phyloP scores from a whole-genome alignment of 2,329 filamentous ascomycete genomes.

The Bipolaris gigantea region DNA sequence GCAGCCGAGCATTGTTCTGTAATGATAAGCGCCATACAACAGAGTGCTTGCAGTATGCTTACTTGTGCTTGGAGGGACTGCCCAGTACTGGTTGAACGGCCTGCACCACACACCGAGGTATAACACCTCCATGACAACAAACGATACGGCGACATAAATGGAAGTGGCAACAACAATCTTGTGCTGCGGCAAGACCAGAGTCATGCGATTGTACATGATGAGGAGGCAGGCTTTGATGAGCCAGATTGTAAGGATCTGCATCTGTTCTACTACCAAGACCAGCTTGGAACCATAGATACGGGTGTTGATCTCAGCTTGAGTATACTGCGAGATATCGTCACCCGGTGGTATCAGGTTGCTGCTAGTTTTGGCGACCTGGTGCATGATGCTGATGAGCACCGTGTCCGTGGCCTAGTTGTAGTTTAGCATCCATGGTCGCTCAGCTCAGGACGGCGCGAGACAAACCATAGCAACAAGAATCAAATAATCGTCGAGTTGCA shows the following conservation, averaged over 20 bases:
- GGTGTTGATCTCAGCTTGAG: slow-evolving; percentile 43
- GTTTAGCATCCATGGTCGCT: slow-evolving; percentile 6
- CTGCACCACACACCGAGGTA: slow-evolving; percentile 60
- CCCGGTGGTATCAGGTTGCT: slow-evolving; percentile 43
- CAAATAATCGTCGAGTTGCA: slow-evolving; percentile 43
- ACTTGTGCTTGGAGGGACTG: slow-evolving; percentile 48
- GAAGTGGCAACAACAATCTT: slow-evolving; percentile 48
- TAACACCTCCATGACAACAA: slow-evolving; percentile 52
- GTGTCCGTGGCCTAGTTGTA: slow-evolving; percentile 35
- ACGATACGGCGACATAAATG: slow-evolving; percentile 51
- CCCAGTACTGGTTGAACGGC: slow-evolving; percentile 57
- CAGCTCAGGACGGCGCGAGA: not conserved
- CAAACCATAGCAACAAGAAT: slow-evolving; percentile 42
- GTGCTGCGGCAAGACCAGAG: slow-evolving; percentile 37
- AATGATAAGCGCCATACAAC: slow-evolving; percentile 2
- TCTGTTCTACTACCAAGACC: slow-evolving; percentile 57
- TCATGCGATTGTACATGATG: slow-evolving; percentile 57
- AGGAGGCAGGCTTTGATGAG: slow-evolving; percentile 57
- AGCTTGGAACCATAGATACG: slow-evolving; percentile 59
- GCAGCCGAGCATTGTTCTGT: slow-evolving; percentile 48
- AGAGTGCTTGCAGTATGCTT: slow-evolving; percentile 1
- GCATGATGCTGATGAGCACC: slow-evolving; percentile 38
- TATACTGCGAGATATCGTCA: slow-evolving; percentile 35
- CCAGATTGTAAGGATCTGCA: slow-evolving; percentile 56
- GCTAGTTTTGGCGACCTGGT: slow-evolving; percentile 34